Percentiles rank a stretch among this genome's conserved stretches.
Conservation (phyloP, 164 flowering plant genomes). For the grape (Vitis vinifera) region DNA sequence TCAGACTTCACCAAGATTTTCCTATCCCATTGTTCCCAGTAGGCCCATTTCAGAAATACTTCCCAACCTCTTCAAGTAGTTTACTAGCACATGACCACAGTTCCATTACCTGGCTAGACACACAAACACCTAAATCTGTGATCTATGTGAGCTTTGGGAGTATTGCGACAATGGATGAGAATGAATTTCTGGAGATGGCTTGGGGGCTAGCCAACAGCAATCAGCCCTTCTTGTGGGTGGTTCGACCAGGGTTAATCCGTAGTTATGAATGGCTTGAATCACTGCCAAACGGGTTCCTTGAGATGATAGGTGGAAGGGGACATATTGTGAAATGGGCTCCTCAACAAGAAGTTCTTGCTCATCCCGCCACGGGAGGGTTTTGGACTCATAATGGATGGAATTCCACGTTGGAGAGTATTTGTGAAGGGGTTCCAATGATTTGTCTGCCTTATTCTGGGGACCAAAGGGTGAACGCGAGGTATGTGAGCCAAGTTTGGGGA, state of each 20-base stretch:
- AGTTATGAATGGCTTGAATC: constrained; percentile 20
- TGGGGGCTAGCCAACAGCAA: constrained; percentile 42
- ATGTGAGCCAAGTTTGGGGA: constrained; percentile 39
- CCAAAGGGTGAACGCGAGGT: constrained; percentile 47
- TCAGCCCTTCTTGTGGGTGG: constrained; percentile 49
- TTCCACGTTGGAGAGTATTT: constrained; percentile 49
- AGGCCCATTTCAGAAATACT: constrained; percentile 43
- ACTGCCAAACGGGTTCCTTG: constrained; percentile 26
- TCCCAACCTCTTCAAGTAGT: constrained; percentile 27
- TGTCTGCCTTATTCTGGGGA: constrained; percentile 49
- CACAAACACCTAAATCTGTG: constrained; percentile 37
- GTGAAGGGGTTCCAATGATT: constrained; percentile 63
- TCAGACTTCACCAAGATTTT: constrained; percentile 2
- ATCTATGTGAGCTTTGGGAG: constrained; percentile 56
- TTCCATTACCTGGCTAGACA: constrained; percentile 46
- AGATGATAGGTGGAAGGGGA: constrained; percentile 24
- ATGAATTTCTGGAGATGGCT: constrained; percentile 34
- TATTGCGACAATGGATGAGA: constrained; percentile 13
- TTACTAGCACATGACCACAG: constrained; percentile 25
- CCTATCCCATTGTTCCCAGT: constrained; percentile 30
- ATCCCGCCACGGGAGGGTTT: constrained; percentile 52
- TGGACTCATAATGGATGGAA: constrained; percentile 69
- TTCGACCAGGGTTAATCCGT: constrained; percentile 36
- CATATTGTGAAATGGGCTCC: constrained; percentile 63
- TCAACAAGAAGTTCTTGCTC: constrained; percentile 53